Conservation (phyloP, 805 yeast species). For the Scheffersomyces coipomensis region DNA sequence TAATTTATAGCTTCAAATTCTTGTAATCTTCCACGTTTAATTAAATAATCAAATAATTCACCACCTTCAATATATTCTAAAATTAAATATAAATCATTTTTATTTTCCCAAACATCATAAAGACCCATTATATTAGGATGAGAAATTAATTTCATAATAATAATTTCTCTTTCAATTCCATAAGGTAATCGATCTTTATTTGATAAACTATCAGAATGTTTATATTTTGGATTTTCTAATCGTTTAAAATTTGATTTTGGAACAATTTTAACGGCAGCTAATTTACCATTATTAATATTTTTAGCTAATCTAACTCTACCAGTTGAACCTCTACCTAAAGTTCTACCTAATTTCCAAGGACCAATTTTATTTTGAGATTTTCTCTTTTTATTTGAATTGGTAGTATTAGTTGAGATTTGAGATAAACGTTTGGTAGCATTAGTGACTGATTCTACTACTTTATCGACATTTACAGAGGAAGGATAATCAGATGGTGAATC, state of each 20-base stretch:
- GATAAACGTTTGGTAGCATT: conserved; percentile 50
- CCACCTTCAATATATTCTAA: conserved; percentile 97
- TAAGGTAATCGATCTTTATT: conserved; percentile 62
- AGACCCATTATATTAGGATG: conserved; percentile 78
- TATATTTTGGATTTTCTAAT: conserved; percentile 46
- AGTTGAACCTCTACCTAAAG: conserved; percentile 94
- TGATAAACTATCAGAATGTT: conserved; percentile 30
- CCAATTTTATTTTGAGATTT: conserved; percentile 66
- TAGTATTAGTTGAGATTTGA: conserved; percentile 45
- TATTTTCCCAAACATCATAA: conserved; percentile 87
- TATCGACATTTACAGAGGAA: conserved; percentile 28
- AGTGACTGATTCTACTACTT: conserved; percentile 45
- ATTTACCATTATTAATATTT: conserved; percentile 77
- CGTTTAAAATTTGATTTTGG: conserved; percentile 73
- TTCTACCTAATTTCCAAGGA: conserved; percentile 95
- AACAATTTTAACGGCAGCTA: conserved; percentile 95
- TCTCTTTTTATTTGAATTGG: conserved; percentile 41
- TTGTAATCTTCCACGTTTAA: conserved; percentile 82
- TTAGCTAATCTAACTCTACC: conserved; percentile 93
- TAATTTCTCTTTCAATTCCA: conserved; percentile 84
- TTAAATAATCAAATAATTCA: conserved; percentile 87
- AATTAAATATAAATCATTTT: conserved; percentile 78
- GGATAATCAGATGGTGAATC: conserved; percentile 14
- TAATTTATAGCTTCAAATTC: conserved; percentile 89
- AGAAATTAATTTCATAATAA: conserved; percentile 76